Percentiles rank a stretch among this genome's conserved stretches.
These are phyloP conservation scores for Physcomitrium patens DNA, from an alignment of 225 moss, liverwort and hornwort genomes.

Conservation along the genomic window DNA sequence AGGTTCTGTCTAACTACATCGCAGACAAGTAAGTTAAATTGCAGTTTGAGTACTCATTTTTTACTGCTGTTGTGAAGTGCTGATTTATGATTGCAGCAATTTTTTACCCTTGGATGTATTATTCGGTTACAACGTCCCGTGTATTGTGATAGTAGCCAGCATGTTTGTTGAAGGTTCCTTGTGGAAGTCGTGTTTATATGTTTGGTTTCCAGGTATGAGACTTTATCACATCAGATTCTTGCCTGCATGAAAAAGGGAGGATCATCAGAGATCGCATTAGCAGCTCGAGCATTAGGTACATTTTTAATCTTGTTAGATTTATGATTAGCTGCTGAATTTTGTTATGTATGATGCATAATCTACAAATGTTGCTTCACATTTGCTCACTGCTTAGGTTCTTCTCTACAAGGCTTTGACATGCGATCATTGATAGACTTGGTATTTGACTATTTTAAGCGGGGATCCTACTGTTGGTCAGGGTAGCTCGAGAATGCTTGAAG, in stretches of 20 bases:
- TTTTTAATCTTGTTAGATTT: constrained; percentile 21
- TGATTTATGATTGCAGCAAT: no score
- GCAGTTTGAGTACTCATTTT: background rate
- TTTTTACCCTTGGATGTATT: background rate
- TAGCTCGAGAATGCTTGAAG: constrained; percentile 19
- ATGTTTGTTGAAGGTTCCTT: constrained; percentile 3
- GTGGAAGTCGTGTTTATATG: constrained; percentile 4
- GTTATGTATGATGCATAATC: constrained; percentile 5
- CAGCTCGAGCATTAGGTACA: constrained; percentile 52
- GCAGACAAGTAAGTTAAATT: constrained; percentile 38
- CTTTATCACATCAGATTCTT: constrained; percentile 49
- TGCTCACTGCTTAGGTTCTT: background rate
- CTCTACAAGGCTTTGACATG: background rate
- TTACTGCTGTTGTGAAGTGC: background rate
- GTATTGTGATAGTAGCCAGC: constrained; percentile 4
- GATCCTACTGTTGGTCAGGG: constrained; percentile 1
- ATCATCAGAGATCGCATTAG: constrained; percentile 41
- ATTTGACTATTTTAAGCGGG: constrained; percentile 5
- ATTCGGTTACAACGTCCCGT: background rate
- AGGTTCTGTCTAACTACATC: constrained; percentile 30
- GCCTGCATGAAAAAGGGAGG: constrained; percentile 55
- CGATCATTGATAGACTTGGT: constrained; percentile 5
- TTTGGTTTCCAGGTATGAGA: constrained; percentile 48
- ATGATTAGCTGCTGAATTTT: background rate
- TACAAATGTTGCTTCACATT: background rate